Evolutionary conservation across 139 green algal species (phyloP), one percentile per base, ranked within the genome.

Genomic region (Tetradesmus obliquus): DNA sequence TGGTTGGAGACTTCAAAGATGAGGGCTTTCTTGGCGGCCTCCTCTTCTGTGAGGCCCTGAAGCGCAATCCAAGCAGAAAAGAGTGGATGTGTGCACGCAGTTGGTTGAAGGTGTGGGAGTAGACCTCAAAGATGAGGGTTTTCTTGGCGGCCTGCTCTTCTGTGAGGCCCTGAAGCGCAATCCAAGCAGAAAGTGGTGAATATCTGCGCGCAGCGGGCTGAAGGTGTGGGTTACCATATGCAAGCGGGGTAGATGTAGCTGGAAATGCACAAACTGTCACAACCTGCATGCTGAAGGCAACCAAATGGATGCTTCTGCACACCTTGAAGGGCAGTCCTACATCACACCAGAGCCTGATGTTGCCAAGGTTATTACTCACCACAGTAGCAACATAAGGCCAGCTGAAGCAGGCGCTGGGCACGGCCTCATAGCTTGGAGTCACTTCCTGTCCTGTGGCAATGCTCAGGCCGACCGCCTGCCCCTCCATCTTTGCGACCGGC

Each of bases 401-500:
- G 80, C 93, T 95, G 93, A 99, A 99, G 19, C 95, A 93, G 0
- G 95, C 95, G 19, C 86, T 94, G 0, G 94, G 74, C 84, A 98
- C 94, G 51, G 95, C 93, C 0, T 95, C 88, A 93, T 99, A 96
- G 90, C 97, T 95, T 54, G 98, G 96, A 54, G n/a, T 51, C 15
- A 85, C 85, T 15, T 92, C 80, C 91, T 95, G 72, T 3, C 57
- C 95, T 4, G 94, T 95, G 91, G 99, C 98, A 5, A 95, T 91
- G 8, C 95, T 98, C 32, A 95, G 94, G 24, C 93, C 95, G 76
- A 99, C 96, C 1, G 97, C 97, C 96, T 91, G 76, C 20, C 88
- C 88, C 97, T 99, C 96, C 98, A 99, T 99, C 7, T 99, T 95
- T 15, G 98, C 98, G 15, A 99, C 98, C 1, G 97, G 90, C 0